phyloP scores from a whole-genome alignment of 2,329 filamentous ascomycete species.

The Fusarium marasasianum region DNA sequence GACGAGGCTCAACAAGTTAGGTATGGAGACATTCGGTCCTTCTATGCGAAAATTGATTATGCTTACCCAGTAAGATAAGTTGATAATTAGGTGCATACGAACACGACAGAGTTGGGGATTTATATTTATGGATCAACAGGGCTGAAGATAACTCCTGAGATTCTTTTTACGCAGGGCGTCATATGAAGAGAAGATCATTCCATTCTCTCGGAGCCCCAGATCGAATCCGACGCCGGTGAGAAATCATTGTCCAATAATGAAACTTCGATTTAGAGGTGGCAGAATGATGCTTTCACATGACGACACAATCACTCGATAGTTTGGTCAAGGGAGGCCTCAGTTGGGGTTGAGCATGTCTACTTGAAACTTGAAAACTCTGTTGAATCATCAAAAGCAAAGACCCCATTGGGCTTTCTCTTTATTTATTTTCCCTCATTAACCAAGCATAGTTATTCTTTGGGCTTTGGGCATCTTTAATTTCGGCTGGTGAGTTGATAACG shows the following conservation, averaged over 20 bases:
- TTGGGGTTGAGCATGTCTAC: neutral
- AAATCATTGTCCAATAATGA: conserved; percentile 20
- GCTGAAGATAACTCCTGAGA: neutral
- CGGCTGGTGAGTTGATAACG: conserved; percentile 1
- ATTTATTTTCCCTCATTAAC: neutral
- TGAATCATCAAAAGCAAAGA: neutral
- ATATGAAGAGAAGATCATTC: neutral
- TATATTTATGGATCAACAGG: neutral
- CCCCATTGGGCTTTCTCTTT: neutral
- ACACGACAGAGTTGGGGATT: neutral
- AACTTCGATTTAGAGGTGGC: neutral
- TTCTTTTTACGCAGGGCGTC: neutral
- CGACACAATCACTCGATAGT: conserved; percentile 19
- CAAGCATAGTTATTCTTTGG: neutral
- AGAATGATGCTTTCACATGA: conserved; percentile 33
- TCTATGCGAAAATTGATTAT: neutral
- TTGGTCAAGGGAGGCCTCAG: conserved; percentile 4
- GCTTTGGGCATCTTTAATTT: conserved; percentile 18
- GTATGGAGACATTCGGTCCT: neutral
- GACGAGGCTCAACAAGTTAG: neutral
- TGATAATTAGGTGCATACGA: neutral
- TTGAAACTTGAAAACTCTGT: neutral
- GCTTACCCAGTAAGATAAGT: neutral
- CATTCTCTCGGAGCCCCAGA: neutral
- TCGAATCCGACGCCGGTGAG: neutral